Percentiles rank a stretch among this genome's conserved stretches.
These are phyloP conservation scores for Mixia osmundae DNA, from an alignment of 1,284 basidiomycete genomes.

Conservation along the genomic window DNA sequence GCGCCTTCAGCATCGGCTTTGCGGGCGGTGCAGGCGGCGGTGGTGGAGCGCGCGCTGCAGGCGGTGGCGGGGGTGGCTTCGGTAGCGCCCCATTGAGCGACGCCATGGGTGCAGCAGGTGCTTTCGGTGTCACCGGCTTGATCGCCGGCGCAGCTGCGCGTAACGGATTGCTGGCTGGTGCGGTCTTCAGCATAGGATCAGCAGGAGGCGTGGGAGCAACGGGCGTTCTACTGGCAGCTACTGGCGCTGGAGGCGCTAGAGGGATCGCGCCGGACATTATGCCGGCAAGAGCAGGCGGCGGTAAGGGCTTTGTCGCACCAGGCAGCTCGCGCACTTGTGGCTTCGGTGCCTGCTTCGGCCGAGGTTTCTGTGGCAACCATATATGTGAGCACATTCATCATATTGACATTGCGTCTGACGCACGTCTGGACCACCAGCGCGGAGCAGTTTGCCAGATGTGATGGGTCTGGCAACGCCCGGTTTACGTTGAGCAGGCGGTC, in stretches of 20 bases:
- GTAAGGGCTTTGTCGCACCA: conserved; percentile 4
- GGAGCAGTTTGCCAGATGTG: conserved; percentile 56
- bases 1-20: conserved; percentile 23
- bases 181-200: background rate
- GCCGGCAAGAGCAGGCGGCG: conserved; percentile 1
- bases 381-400: background rate
- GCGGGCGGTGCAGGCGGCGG: conserved; percentile 12
- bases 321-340: conserved; percentile 21
- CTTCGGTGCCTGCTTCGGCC: conserved; percentile 18
- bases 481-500: conserved; percentile 66
- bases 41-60: conserved; percentile 22
- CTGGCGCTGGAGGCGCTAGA: conserved; percentile 8
- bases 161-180: background rate
- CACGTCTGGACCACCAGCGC: conserved; percentile 40
- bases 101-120: conserved; percentile 8
- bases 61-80: conserved; percentile 28
- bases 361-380: conserved; percentile 13
- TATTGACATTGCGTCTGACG: background rate
- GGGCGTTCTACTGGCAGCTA: conserved; percentile 4
- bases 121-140: conserved; percentile 6
- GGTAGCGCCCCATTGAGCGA: background rate
- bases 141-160: conserved; percentile 3
- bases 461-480: conserved; percentile 59
- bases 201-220: background rate
- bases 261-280: conserved; percentile 2